Evolutionary conservation across 208 protist species (phyloP).

Genomic region (Porcisia deanei): DNA sequence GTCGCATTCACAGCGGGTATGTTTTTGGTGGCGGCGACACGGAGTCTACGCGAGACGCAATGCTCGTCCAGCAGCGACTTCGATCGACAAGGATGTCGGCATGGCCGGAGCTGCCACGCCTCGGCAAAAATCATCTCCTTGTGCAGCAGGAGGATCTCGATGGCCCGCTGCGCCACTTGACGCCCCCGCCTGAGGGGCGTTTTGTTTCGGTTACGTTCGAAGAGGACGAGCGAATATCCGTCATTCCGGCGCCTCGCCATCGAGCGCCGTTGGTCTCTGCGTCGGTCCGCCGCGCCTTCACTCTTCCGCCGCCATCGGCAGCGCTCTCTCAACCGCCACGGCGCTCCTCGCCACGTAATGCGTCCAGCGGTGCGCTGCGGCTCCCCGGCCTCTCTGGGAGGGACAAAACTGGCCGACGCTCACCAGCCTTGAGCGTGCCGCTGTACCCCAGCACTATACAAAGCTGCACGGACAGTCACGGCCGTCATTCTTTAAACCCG

Average conservation of each 20-base stretch:
- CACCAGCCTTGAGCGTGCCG: neutral
- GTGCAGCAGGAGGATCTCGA: slow-evolving; percentile 20
- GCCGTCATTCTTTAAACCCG: neutral
- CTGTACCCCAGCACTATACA: neutral
- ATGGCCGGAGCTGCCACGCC: slow-evolving; percentile 23
- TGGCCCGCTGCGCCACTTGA: slow-evolving; percentile 26
- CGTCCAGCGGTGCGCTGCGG: neutral
- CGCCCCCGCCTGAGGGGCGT: slow-evolving; percentile 17
- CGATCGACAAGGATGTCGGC: slow-evolving; percentile 12
- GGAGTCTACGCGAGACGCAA: neutral
- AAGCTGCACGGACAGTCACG: neutral
- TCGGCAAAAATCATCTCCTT: slow-evolving; percentile 14
- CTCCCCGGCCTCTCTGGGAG: neutral
- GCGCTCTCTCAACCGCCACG: slow-evolving; percentile 1
- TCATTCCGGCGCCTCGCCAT: neutral
- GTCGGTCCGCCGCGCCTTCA: neutral
- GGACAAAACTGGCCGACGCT: neutral
- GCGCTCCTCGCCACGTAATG: neutral
- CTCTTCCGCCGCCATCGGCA: slow-evolving; percentile 2
- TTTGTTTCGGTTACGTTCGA: slow-evolving; percentile 28
- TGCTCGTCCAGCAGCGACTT: slow-evolving; percentile 28
- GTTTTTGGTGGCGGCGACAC: slow-evolving; percentile 29
- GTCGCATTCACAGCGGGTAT: slow-evolving; percentile 45
- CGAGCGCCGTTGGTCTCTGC: neutral
- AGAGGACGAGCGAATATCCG: neutral